These are phyloP conservation scores for Leccinum subrobustum DNA, from an alignment of 1,284 basidiomycete species.

Conservation along the genomic window DNA sequence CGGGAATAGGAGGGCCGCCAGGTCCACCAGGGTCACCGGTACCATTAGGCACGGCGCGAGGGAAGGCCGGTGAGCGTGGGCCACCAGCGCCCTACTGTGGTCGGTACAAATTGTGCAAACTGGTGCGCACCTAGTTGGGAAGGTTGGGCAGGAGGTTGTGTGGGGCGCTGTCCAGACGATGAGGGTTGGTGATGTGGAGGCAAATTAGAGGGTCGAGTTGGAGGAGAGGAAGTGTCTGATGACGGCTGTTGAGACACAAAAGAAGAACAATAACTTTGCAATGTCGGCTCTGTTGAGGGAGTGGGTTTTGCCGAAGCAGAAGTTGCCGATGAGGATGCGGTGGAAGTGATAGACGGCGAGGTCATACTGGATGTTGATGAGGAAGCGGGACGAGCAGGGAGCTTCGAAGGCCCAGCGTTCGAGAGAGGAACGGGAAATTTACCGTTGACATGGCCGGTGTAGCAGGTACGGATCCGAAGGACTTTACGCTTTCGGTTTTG, in stretches of 20 bases:
- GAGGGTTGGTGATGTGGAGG: constrained; percentile 41
- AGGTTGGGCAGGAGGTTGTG: constrained; percentile 41
- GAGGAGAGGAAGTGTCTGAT: constrained; percentile 38
- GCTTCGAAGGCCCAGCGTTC: constrained; percentile 29
- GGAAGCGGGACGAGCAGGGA: constrained; percentile 33
- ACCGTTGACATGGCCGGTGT: constrained; percentile 49
- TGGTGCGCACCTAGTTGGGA: constrained; percentile 46
- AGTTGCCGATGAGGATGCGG: constrained; percentile 26
- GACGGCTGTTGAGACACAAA: constrained; percentile 28
- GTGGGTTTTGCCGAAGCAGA: constrained; percentile 38
- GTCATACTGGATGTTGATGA: constrained; percentile 32
- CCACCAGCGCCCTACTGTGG: constrained; percentile 43
- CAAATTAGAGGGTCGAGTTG: constrained; percentile 44
- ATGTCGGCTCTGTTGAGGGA: constrained; percentile 53
- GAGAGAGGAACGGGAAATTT: constrained; percentile 38
- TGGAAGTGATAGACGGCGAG: constrained; percentile 31
- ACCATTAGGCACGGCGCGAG: constrained; percentile 63
- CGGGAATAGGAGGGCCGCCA: constrained; percentile 47
- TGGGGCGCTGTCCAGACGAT: constrained; percentile 37
- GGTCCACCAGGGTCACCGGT: constrained; percentile 42
- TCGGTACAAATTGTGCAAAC: constrained; percentile 47
- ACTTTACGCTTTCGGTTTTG: constrained; percentile 72
- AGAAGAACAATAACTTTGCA: constrained; percentile 57
- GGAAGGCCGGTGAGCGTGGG: constrained; percentile 65
- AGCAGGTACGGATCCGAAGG: constrained; percentile 69